Percentiles rank a stretch among this genome's conserved stretches.
These are phyloP conservation scores for Scorias spongiosa DNA, from an alignment of 2,329 filamentous ascomycete species.

Conservation along the genomic window DNA sequence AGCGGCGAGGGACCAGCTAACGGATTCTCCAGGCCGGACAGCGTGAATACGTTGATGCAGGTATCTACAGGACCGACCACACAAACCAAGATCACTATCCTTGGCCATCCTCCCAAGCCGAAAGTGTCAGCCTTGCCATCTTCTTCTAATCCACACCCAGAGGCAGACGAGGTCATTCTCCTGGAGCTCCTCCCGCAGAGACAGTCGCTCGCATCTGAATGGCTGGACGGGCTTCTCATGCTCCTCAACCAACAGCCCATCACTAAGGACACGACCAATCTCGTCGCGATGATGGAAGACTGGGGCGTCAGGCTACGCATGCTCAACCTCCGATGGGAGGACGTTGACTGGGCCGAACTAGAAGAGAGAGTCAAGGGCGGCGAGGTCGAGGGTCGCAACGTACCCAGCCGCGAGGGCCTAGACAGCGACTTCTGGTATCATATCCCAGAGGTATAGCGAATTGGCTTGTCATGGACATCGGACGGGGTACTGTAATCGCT, in stretches of 20 bases:
- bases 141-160: constrained; percentile 9
- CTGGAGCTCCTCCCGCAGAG: constrained; percentile 70
- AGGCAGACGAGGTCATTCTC: constrained; percentile 48
- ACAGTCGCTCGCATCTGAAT: constrained; percentile 79
- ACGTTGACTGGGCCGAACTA: constrained; percentile 37
- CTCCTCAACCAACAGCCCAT: constrained; percentile 88
- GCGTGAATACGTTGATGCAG: constrained; percentile 11
- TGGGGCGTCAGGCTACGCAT: constrained; percentile 88
- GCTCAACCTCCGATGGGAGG: constrained; percentile 80
- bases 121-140: constrained; percentile 14
- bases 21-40: constrained; percentile 16
- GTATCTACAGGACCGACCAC: constrained; percentile 10
- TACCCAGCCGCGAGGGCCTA: constrained; percentile 70
- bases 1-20: constrained; percentile 34
- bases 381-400: constrained; percentile 39
- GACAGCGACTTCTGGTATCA: constrained; percentile 94
- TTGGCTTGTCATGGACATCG: no score
- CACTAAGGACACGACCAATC: constrained; percentile 86
- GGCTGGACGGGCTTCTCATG: constrained; percentile 92
- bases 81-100: constrained; percentile 77
- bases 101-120: constrained; percentile 44
- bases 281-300: constrained; percentile 71
- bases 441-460: constrained; percentile 16
- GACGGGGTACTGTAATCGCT: no score
- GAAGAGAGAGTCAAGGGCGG: constrained; percentile 27